Evolutionary conservation across 2,329 filamentous ascomycete genomes (phyloP).

Genomic region (Anisogramma anomala): DNA sequence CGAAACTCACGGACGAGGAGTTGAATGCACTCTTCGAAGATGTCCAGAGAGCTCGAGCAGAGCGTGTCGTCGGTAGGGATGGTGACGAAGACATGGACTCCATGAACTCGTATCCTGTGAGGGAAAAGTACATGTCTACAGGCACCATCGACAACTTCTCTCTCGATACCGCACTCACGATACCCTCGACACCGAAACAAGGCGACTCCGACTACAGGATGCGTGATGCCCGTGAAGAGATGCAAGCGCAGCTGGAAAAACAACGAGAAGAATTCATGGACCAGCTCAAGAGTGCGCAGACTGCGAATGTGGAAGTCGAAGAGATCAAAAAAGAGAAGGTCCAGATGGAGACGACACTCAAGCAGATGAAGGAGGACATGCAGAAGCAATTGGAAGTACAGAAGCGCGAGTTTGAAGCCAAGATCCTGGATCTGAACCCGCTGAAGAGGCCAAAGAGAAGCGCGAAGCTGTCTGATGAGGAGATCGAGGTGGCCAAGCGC

Average conservation of each 20-base stretch:
- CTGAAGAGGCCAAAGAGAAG: constrained; percentile 49
- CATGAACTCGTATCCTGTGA: constrained; percentile 70
- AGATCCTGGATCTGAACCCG: constrained; percentile 64
- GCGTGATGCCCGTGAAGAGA: constrained; percentile 63
- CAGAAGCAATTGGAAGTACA: constrained; percentile 75
- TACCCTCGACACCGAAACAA: constrained; percentile 81
- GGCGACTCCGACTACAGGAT: constrained; percentile 66
- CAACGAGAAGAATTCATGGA: constrained; percentile 76
- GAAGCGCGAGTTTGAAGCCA: constrained; percentile 71
- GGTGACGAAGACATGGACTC: constrained; percentile 87
- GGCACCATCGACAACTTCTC: constrained; percentile 95
- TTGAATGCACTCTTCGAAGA: constrained; percentile 89
- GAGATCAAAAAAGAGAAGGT: constrained; percentile 73
- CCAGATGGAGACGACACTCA: constrained; percentile 72
- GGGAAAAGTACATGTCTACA: constrained; percentile 92
- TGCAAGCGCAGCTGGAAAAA: constrained; percentile 71
- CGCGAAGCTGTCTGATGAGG: constrained; percentile 56
- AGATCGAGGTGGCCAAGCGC: constrained; percentile 57
- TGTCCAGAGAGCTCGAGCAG: constrained; percentile 75
- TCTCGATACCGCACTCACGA: constrained; percentile 82
- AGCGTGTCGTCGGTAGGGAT: constrained; percentile 59
- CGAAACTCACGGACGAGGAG: constrained; percentile 83
- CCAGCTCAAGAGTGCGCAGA: constrained; percentile 64
- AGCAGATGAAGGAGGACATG: constrained; percentile 75
- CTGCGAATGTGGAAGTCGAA: constrained; percentile 65